These are phyloP conservation scores for Penicillium griseofulvum DNA, from an alignment of 2,329 filamentous ascomycete genomes.

Conservation along the genomic window DNA sequence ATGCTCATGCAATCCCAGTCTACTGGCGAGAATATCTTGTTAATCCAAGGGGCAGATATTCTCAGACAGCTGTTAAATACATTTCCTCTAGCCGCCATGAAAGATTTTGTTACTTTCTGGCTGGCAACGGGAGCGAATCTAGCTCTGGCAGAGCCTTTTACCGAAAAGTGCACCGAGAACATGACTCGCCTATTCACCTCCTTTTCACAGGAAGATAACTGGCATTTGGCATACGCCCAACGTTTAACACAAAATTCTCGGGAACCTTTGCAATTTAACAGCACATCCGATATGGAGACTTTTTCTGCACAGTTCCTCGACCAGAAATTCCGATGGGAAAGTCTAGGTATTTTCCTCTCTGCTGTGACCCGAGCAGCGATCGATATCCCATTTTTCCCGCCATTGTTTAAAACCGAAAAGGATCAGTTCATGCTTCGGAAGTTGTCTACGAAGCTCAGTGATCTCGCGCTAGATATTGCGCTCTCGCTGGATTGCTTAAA, in stretches of 20 bases:
- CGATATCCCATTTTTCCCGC: conserved; percentile 31
- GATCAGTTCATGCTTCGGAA: conserved; percentile 26
- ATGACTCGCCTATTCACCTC: conserved; percentile 20
- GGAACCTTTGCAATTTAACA: conserved; percentile 14
- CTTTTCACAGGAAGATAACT: conserved; percentile 21
- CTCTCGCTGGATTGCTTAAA: conserved; percentile 39
- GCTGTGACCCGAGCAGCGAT: conserved; percentile 36
- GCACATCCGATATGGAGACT: conserved; percentile 7
- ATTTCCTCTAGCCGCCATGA: conserved; percentile 23
- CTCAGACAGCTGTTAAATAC: conserved; percentile 21
- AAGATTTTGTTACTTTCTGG: conserved; percentile 27
- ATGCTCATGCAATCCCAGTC: conserved; percentile 12
- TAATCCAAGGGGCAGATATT: conserved; percentile 25
- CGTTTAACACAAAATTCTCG: conserved; percentile 23
- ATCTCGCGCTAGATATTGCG: conserved; percentile 39
- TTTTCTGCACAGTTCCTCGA: conserved; percentile 25
- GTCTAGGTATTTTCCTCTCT: conserved; percentile 40
- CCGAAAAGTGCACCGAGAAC: conserved; percentile 23
- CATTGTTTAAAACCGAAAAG: conserved; percentile 30
- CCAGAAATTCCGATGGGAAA: conserved; percentile 40
- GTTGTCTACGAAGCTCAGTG: conserved; percentile 30
- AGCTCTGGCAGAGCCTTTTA: conserved; percentile 26
- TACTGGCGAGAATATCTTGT: conserved; percentile 22
- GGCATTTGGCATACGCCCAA: conserved; percentile 25
- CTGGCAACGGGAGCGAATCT: conserved; percentile 25